phyloP scores from a whole-genome alignment of 2,329 filamentous ascomycete species.

The Pestalotiopsis sp. region DNA sequence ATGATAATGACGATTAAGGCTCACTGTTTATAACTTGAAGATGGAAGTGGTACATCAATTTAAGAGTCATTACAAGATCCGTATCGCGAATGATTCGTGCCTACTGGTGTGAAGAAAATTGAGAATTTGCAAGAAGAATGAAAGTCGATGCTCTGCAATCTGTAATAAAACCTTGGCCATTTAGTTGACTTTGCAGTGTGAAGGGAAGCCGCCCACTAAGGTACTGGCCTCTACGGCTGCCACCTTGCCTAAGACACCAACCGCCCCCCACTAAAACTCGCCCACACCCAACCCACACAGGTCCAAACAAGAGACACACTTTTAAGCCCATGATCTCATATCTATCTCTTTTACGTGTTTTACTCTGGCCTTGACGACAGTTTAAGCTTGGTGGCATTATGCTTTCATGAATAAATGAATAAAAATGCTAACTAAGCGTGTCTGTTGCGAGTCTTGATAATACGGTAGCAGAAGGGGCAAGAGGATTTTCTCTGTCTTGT shows the following conservation, averaged over 20 bases:
- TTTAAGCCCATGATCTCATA: neutral
- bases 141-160: no score
- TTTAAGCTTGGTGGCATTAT: neutral
- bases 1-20: no score
- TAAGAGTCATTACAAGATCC: no score
- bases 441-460: neutral
- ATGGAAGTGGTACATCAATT: no score
- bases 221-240: neutral
- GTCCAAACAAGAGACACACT: neutral
- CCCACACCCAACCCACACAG: neutral
- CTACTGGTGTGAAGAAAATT: no score
- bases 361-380: neutral
- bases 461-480: neutral
- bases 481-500: neutral
- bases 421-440: neutral
- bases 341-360: neutral
- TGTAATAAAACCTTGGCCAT: neutral
- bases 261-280: neutral
- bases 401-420: neutral
- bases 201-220: neutral
- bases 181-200: neutral
- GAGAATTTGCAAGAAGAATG: no score
- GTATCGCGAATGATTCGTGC: no score
- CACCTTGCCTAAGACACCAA: neutral
- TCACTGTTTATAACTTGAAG: no score